These are phyloP conservation scores for Platismatia glauca DNA, from an alignment of 495 filamentous ascomycete genomes.

Conservation along the genomic window DNA sequence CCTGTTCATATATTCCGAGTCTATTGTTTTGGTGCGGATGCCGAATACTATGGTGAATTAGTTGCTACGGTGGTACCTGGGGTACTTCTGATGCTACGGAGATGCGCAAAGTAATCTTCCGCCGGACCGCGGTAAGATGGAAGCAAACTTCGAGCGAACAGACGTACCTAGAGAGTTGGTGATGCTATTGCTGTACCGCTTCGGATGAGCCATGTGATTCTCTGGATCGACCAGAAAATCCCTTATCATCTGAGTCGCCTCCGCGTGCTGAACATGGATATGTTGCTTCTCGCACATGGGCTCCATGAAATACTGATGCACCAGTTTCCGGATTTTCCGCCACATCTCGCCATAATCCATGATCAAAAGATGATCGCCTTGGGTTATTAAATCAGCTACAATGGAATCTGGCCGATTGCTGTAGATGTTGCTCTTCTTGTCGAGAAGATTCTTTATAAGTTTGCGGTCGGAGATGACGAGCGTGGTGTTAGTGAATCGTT, in stretches of 20 bases:
- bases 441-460: background rate
- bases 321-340: conserved; percentile 31
- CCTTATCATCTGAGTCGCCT: conserved; percentile 23
- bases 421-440: background rate
- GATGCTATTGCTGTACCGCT: conserved; percentile 40
- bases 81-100: too few species aligned
- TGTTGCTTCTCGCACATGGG: conserved; percentile 25
- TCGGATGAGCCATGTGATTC: conserved; percentile 39
- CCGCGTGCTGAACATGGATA: conserved; percentile 20
- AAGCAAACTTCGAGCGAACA: too few species aligned
- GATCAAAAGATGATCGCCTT: conserved; percentile 21
- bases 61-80: too few species aligned
- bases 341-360: conserved; percentile 33
- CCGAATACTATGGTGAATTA: background rate
- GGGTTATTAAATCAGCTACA: background rate
- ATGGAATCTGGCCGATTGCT: background rate
- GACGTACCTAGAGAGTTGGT: conserved; percentile 33
- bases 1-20: background rate
- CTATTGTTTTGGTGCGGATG: background rate
- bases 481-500: background rate
- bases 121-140: background rate
- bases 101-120: conserved; percentile 4
- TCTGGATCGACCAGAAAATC: conserved; percentile 35
- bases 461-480: background rate
- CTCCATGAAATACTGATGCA: conserved; percentile 35